phyloP scores from a whole-genome alignment of 148 eudicot species.

The Rhododendron ovatum region DNA sequence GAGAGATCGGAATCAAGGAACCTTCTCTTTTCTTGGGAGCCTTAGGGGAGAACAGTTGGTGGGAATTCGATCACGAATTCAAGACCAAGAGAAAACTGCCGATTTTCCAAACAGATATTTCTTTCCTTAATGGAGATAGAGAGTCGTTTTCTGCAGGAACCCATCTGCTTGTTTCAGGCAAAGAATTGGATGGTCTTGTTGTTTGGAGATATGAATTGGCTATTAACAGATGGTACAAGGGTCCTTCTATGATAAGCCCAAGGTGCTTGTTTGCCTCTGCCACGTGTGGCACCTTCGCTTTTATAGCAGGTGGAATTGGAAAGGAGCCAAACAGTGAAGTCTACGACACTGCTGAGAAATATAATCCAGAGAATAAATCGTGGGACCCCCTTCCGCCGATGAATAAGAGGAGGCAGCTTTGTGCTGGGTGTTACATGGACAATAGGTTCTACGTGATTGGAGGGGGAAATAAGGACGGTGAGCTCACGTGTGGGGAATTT shows the following conservation, averaged over 20 bases:
- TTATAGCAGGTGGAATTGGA: conserved; percentile 61
- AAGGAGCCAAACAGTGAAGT: conserved; percentile 12
- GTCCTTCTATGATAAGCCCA: conserved; percentile 55
- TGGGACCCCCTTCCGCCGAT: conserved; percentile 67
- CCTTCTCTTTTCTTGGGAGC: conserved; percentile 54
- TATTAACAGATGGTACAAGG: conserved; percentile 53
- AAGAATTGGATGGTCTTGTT: conserved; percentile 39
- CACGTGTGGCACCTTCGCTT: conserved; percentile 47
- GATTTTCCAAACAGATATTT: conserved; percentile 27
- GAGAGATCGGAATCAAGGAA: conserved; percentile 32
- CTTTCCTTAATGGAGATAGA: conserved; percentile 48
- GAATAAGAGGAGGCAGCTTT: conserved; percentile 46
- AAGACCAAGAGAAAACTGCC: conserved; percentile 30
- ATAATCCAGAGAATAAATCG: conserved; percentile 31
- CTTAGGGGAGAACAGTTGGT: conserved; percentile 44
- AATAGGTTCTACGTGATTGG: conserved; percentile 63
- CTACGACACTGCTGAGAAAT: conserved; percentile 32
- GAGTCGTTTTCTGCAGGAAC: conserved; percentile 77
- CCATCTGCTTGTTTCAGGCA: conserved; percentile 68
- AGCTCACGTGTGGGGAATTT: conserved; percentile 62
- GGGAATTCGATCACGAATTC: conserved; percentile 46
- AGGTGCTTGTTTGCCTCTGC: conserved; percentile 83
- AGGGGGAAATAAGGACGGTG: conserved; percentile 36
- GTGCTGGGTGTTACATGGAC: conserved; percentile 75
- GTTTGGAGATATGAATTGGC: conserved; percentile 59